Evolutionary conservation across 108 stramenopile genomes (phyloP).

Genomic region (Fragilaria radians): DNA sequence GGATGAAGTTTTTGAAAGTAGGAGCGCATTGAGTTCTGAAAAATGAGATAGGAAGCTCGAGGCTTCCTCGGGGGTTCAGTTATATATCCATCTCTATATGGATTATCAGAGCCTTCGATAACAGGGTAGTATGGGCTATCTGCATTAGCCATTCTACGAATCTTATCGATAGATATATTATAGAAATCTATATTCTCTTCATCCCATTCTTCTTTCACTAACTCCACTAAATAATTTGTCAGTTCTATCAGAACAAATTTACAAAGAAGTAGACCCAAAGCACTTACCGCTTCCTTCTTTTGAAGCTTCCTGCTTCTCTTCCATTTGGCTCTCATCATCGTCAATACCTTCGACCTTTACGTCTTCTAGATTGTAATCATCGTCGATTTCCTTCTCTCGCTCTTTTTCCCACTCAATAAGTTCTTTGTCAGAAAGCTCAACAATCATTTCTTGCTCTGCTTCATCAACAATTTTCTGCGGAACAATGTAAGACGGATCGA

Average conservation of each 20-base stretch:
- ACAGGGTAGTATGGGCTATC: constrained; percentile 72
- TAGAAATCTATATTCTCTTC: constrained; percentile 58
- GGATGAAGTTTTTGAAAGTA: constrained; percentile 64
- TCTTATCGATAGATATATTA: constrained; percentile 41
- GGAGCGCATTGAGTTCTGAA: constrained; percentile 63
- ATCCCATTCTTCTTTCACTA: constrained; percentile 16
- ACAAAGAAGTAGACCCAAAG: no score
- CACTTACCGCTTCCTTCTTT: constrained; percentile 6
- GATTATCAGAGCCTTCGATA: constrained; percentile 70
- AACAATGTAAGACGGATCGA: constrained; percentile 74
- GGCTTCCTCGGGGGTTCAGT: constrained; percentile 86
- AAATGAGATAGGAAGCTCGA: constrained; percentile 77
- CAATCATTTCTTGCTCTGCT: constrained; percentile 74
- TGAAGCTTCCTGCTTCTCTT: constrained; percentile 18
- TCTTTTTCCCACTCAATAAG: constrained; percentile 76
- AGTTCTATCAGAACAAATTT: neutral
- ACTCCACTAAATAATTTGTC: constrained; percentile 8
- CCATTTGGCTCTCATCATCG: constrained; percentile 15
- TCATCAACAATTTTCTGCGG: constrained; percentile 84
- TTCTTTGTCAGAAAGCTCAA: constrained; percentile 78
- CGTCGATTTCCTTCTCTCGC: constrained; percentile 54
- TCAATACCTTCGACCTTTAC: constrained; percentile 29
- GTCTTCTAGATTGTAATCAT: constrained; percentile 30
- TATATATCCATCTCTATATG: constrained; percentile 82
- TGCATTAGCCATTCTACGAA: constrained; percentile 40